phyloP scores from a whole-genome alignment of 768 basidiomycete species.

The Tricholoma matsutake region DNA sequence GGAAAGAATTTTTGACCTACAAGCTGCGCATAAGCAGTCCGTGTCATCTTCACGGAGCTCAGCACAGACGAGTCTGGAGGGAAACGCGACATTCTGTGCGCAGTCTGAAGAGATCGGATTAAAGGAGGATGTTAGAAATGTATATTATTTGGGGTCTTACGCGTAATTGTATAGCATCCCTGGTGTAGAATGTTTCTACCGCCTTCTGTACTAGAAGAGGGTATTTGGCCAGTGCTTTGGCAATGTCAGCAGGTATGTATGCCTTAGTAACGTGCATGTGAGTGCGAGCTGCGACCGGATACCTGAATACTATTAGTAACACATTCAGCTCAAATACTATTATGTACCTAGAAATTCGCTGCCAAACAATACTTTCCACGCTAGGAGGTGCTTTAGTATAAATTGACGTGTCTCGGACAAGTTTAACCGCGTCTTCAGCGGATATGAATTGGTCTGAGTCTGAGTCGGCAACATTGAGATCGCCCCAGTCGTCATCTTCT shows the following conservation, averaged over 20 bases:
- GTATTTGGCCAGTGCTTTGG: conserved; percentile 59
- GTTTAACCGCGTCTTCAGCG: conserved; percentile 56
- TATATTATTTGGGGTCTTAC: conserved; percentile 42
- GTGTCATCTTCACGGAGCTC: conserved; percentile 70
- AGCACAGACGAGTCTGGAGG: conserved; percentile 66
- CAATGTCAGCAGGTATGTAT: conserved; percentile 78
- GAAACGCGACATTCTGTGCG: conserved; percentile 88
- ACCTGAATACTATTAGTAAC: conserved; percentile 39
- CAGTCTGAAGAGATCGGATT: conserved; percentile 47
- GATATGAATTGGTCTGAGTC: conserved; percentile 52
- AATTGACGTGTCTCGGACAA: conserved; percentile 51
- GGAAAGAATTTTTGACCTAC: conserved; percentile 90
- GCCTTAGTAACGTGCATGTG: conserved; percentile 79
- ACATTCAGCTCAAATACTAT: background rate
- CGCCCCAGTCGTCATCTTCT: conserved; percentile 50
- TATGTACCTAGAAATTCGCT: conserved; percentile 61
- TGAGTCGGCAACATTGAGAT: conserved; percentile 29
- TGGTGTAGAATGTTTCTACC: conserved; percentile 90
- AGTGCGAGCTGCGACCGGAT: conserved; percentile 60
- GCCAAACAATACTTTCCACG: conserved; percentile 69
- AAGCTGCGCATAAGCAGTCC: conserved; percentile 92
- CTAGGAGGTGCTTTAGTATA: conserved; percentile 58
- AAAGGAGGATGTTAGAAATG: background rate
- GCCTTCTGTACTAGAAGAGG: conserved; percentile 81
- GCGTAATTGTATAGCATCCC: conserved; percentile 86